Evolutionary conservation across 257 asterid species (phyloP).

Genomic region (Solanum sitiens): DNA sequence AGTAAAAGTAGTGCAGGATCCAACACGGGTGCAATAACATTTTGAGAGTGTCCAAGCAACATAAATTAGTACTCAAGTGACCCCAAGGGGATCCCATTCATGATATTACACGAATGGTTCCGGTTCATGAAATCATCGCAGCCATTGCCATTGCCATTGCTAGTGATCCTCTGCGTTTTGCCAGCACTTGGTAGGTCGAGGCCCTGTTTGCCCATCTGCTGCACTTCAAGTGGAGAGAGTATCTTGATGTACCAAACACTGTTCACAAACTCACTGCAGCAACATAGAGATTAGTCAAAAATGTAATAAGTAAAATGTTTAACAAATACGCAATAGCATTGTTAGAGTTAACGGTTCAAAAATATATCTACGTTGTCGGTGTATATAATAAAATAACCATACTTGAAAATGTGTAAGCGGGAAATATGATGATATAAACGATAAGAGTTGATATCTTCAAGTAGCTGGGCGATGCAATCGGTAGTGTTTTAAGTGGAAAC

Average conservation of each 20-base stretch:
- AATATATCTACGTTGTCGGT: background rate
- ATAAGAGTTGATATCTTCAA: background rate
- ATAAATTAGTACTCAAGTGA: constrained; percentile 43
- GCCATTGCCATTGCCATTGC: constrained; percentile 25
- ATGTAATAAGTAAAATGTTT: background rate
- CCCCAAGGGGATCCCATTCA: constrained; percentile 56
- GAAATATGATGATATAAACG: background rate
- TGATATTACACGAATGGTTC: constrained; percentile 35
- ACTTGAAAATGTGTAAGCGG: background rate
- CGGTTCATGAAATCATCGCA: constrained; percentile 37
- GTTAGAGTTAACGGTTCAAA: background rate
- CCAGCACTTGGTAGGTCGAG: constrained; percentile 44
- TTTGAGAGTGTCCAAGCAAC: background rate
- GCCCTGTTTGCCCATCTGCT: constrained; percentile 88
- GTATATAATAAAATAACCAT: background rate
- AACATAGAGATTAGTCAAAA: background rate
- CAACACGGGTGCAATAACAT: background rate
- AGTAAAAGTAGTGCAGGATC: background rate
- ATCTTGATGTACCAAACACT: constrained; percentile 88
- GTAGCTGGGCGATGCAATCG: background rate
- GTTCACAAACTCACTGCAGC: constrained; percentile 69
- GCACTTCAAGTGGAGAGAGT: constrained; percentile 86
- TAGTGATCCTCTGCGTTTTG: constrained; percentile 27
- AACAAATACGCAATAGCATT: background rate
- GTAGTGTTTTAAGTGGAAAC: background rate